These are phyloP conservation scores for Annulohypoxylon nitens DNA, from an alignment of 495 filamentous ascomycete genomes.

Conservation along the genomic window DNA sequence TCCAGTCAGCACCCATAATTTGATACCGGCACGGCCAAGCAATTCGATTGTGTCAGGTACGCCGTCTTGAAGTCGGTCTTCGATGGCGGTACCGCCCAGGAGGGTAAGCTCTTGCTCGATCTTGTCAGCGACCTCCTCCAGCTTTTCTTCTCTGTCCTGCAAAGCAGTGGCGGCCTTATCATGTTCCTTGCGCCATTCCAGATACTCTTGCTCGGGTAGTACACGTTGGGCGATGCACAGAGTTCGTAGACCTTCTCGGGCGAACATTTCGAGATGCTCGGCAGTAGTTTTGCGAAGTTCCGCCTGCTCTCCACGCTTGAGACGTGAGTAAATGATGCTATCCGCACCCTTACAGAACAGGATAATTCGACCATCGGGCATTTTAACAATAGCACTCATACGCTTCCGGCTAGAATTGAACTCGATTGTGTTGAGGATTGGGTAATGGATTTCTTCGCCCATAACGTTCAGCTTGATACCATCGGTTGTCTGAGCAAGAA, in stretches of 20 bases:
- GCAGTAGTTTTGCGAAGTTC: slow-evolving; percentile 87
- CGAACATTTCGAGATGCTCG: slow-evolving; percentile 96
- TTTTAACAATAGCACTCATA: slow-evolving; percentile 97
- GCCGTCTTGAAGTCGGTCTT: slow-evolving; percentile 96
- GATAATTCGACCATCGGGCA: slow-evolving; percentile 93
- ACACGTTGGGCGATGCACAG: slow-evolving; percentile 93
- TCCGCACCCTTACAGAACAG: slow-evolving; percentile 99
- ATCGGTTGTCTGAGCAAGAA: slow-evolving; percentile 82
- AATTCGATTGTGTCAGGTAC: slow-evolving; percentile 97
- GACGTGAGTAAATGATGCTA: slow-evolving; percentile 94
- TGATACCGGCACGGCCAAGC: slow-evolving; percentile 94
- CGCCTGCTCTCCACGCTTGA: slow-evolving; percentile 85
- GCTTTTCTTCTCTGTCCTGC: slow-evolving; percentile 89
- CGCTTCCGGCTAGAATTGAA: slow-evolving; percentile 98
- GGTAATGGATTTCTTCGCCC: slow-evolving; percentile 85
- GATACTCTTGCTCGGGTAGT: slow-evolving; percentile 88
- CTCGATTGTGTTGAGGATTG: slow-evolving; percentile 93
- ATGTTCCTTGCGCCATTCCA: slow-evolving; percentile 85
- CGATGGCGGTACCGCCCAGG: slow-evolving; percentile 96
- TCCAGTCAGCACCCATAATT: slow-evolving; percentile 99
- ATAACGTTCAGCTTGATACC: slow-evolving; percentile 87
- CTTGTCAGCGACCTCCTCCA: slow-evolving; percentile 87
- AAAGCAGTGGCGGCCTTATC: slow-evolving; percentile 88
- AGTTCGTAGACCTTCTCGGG: slow-evolving; percentile 93
- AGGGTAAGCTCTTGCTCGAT: slow-evolving; percentile 93